Base-by-base conservation (phyloP, 805 yeast species). In the Tetrapisispora namnaoensis region DNA sequence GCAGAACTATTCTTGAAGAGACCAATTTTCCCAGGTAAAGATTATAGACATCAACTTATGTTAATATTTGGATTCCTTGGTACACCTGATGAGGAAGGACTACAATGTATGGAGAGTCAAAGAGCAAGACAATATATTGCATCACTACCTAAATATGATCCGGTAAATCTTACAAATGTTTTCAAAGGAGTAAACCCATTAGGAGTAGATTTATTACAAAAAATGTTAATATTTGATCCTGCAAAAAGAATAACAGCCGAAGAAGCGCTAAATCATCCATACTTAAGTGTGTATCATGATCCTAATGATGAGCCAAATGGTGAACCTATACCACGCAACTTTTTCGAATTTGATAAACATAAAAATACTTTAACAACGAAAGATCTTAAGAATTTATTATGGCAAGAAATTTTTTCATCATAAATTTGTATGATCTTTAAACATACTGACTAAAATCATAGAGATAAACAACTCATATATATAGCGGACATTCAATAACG, bases 11-110 rank as follows among this genome's bases (percentile, higher is more conserved):
- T 91, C 22, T 74, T 83, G 39, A 93, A 95, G 11, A 74, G 82
- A 58, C 97, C 98, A 11, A 69, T 91, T 40, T 91, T 91, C 66
- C 96, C 96, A 3, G 98, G 98, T 8, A 79, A 86, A 51, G 97
- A 91, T 69, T 93, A 91, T 66, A 91, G 89, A 62, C 86, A 88
- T 65, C 98, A 91, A 63, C 70, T 91, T 55, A 80, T 86, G 74
- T 72, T 87, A 53, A 89, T 91, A 45, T 80, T 91, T 67, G 86
- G 86, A 56, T 77, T 86, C 1, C 70, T 91, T 47, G 98, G 98
- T 0, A 85, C 97, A 0, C 98, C 98, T 13, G 73, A 78, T 45
- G 80, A 77, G 66, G 90, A 84, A 49, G 93, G 87, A 63, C 82
- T 83, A 63, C 74, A 76, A 56, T 77, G 82, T 46, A 83, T 86